Conservation (phyloP, 495 filamentous ascomycete genomes). For the Aspergillus wentii region DNA sequence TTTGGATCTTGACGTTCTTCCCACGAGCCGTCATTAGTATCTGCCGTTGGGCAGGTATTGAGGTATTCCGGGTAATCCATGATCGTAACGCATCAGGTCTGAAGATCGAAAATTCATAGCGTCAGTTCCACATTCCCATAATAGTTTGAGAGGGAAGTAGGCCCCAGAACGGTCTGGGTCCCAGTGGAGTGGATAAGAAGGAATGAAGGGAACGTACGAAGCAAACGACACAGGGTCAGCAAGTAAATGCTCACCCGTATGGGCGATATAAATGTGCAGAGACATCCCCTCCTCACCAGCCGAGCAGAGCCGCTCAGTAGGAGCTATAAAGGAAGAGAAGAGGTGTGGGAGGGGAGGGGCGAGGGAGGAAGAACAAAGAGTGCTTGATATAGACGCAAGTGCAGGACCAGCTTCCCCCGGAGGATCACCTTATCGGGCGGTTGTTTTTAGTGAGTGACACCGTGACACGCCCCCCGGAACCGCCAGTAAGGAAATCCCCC, state of each 20-base stretch:
- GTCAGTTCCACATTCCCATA: slow-evolving; percentile 6
- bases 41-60: slow-evolving; percentile 64
- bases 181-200: slow-evolving; percentile 4
- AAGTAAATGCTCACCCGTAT: slow-evolving; percentile 77
- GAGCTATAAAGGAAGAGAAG: slow-evolving; percentile 17
- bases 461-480: not conserved
- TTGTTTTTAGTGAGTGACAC: no score
- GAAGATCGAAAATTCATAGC: slow-evolving; percentile 18
- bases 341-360: slow-evolving; percentile 27
- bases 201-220: slow-evolving; percentile 49
- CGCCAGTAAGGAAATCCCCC: no score
- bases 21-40: slow-evolving; percentile 80
- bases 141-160: slow-evolving; percentile 2
- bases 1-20: slow-evolving; percentile 71
- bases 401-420: no score
- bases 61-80: slow-evolving; percentile 63
- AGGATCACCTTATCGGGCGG: no score
- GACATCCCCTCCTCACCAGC: slow-evolving; percentile 55
- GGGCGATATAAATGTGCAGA: slow-evolving; percentile 79
- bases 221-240: slow-evolving; percentile 64
- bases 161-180: slow-evolving; percentile 3
- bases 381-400: slow-evolving; percentile 7
- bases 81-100: slow-evolving; percentile 65
- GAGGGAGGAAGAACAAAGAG: slow-evolving; percentile 10
- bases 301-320: slow-evolving; percentile 26